A percentile compares a stretch with the other conserved stretches of the same genome.
Conservation (phyloP, 306 rosid genomes). For the Potentilla sterilis region DNA sequence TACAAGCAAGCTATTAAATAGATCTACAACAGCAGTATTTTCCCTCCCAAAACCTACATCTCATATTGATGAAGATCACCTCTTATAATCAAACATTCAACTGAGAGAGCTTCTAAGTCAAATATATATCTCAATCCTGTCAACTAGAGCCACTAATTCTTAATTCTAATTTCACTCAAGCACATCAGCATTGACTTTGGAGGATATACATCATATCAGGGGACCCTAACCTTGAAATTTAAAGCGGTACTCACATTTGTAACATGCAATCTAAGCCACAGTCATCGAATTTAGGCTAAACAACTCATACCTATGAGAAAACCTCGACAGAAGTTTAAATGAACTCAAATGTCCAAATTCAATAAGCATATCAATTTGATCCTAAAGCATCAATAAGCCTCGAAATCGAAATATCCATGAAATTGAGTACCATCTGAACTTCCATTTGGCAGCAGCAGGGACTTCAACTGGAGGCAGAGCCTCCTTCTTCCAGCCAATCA, state of each 20-base stretch:
- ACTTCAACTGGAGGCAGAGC: slow-evolving; percentile 95
- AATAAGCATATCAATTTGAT: not conserved
- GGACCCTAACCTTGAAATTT: not conserved
- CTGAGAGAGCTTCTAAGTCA: not conserved
- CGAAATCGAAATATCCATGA: not conserved
- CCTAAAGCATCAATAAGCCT: not conserved
- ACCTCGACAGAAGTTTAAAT: not conserved
- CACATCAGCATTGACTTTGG: not conserved
- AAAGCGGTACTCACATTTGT: not conserved
- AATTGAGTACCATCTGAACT: slow-evolving; percentile 62
- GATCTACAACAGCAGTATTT: not conserved
- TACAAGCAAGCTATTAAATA: not conserved
- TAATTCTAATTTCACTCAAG: not conserved
- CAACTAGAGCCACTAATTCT: not conserved
- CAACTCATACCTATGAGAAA: not conserved
- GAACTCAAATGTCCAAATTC: not conserved
- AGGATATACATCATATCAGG: not conserved
- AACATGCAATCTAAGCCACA: not conserved
- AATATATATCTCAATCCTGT: not conserved
- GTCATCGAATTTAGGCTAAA: not conserved
- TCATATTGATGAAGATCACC: not conserved
- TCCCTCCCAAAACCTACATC: not conserved
- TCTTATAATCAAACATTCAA: not conserved
- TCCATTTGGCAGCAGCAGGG: slow-evolving; percentile 98
- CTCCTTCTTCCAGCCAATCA: slow-evolving; percentile 89